Conservation (phyloP, 2,329 filamentous ascomycete genomes). For the Lecanicillium sp. region DNA sequence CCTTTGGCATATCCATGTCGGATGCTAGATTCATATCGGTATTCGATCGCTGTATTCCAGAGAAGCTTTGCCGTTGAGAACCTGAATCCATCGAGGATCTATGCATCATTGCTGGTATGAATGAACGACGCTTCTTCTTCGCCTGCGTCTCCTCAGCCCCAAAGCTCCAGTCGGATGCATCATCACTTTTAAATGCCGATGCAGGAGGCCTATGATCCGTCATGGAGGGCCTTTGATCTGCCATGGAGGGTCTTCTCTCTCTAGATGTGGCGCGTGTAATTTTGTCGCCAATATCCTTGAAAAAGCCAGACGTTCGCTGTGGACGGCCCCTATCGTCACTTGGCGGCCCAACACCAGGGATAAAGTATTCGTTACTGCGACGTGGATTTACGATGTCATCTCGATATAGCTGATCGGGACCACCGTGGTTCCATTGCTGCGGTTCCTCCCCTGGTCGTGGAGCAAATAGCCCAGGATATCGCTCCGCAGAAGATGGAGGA, state of each 20-base stretch:
- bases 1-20: conserved; percentile 16
- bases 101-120: conserved; percentile 26
- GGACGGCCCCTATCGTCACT: conserved; percentile 26
- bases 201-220: too few species aligned
- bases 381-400: conserved; percentile 28
- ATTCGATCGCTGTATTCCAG: neutral
- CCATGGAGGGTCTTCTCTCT: conserved; percentile 22
- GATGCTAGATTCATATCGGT: conserved; percentile 6
- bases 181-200: conserved; percentile 25
- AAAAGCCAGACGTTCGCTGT: conserved; percentile 35
- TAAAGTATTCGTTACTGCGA: conserved; percentile 30
- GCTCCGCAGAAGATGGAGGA: conserved; percentile 43
- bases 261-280: conserved; percentile 26
- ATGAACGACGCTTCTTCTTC: conserved; percentile 29
- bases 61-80: neutral
- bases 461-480: conserved; percentile 41
- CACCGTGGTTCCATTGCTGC: neutral
- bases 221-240: conserved; percentile 12
- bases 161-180: conserved; percentile 32
- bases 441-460: conserved; percentile 11
- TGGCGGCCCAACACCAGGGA: conserved; percentile 26
- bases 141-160: conserved; percentile 29
- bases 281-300: conserved; percentile 43
- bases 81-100: conserved; percentile 16
- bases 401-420: conserved; percentile 8